Base-by-base conservation (phyloP, 208 protist genomes). In the Naegleria lovaniensis region DNA sequence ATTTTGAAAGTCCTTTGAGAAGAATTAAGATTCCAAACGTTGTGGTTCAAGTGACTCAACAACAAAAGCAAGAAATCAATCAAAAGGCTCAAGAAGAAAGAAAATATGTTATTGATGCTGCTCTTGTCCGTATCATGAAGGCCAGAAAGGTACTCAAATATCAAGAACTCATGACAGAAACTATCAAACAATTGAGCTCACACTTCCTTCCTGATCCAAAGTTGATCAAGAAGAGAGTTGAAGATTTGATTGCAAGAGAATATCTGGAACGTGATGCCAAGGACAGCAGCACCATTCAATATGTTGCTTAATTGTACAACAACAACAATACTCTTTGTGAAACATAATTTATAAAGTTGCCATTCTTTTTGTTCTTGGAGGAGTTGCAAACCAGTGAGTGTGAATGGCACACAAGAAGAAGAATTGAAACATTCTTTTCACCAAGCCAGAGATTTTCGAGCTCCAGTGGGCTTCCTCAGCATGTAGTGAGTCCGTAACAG, bases 91-190 rank as follows among this genome's bases (percentile, higher is more conserved):
- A 96, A 83, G 95, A 96, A 89, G 96, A 97, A 83, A 91, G 96
- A 83, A 97, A 96, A 90, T 92, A 96, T 92, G 91, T 93, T 85
- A 79, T 97, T 85, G 95, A 97, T 92, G 96, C 96, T 1, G 94
- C 95, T 25, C 94, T 97, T 38, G 96, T 97, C 90, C 92, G 96
- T 89, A 94, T 96, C 38, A 97, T 97, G 96, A 97, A 97, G 90
- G 89, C 94, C 3, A 91, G 94, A 86, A 95, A 93, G 55, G 6
- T 6, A 40, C 22, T 92, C 40, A 39, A 67, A 38, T 85, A 92
- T 86, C 39, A 76, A 43, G 51, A 92, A 6, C 29, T 92, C 3
- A 76, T 92, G 38, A 33, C 33, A 36, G 90, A 92, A 55, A 33
- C 19, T 67, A 88, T 36, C 59, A 92, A 90, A 43, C 90, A 88